These are phyloP conservation scores for Nannochloropsis oceanica DNA, from an alignment of 108 stramenopile genomes.

Conservation along the genomic window DNA sequence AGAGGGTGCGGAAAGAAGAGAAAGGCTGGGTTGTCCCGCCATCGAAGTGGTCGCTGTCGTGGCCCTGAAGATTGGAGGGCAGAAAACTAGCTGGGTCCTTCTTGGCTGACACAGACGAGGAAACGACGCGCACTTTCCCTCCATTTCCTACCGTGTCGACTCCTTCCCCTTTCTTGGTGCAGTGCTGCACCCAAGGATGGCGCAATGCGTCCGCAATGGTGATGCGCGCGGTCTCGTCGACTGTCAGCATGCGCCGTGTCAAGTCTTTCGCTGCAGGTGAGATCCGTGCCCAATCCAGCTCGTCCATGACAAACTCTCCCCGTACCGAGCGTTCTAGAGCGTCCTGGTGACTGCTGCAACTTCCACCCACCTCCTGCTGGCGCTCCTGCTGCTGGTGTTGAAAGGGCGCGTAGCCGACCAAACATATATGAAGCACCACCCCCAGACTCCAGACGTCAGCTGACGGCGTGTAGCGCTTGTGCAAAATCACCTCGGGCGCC, in stretches of 20 bases:
- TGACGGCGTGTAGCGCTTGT: not conserved
- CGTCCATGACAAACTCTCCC: slow-evolving; percentile 7
- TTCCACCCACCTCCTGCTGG: not conserved
- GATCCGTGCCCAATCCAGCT: slow-evolving; percentile 6
- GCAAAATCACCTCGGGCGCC: slow-evolving; percentile 9
- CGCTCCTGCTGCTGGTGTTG: not conserved
- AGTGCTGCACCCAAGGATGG: slow-evolving; percentile 1
- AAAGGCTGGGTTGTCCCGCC: not conserved
- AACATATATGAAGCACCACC: slow-evolving; percentile 12
- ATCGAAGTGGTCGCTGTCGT: not conserved
- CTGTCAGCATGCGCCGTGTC: slow-evolving; percentile 2
- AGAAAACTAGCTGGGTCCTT: not conserved
- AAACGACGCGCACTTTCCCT: not conserved
- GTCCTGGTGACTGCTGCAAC: not conserved
- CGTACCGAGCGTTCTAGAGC: not conserved
- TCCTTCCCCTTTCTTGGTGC: not conserved
- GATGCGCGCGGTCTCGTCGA: slow-evolving; percentile 8
- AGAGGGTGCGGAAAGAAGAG: not conserved
- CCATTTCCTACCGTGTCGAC: not conserved
- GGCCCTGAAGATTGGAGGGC: not conserved
- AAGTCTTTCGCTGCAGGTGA: slow-evolving; percentile 19
- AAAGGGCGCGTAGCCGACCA: slow-evolving; percentile 12
- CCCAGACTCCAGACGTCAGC: slow-evolving; percentile 10
- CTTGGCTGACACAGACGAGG: not conserved
- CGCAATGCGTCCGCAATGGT: not conserved